Percentiles rank a stretch among this genome's conserved stretches.
phyloP scores from a whole-genome alignment of 2,329 filamentous ascomycete genomes.

The Calonectria pseudoturangicola region DNA sequence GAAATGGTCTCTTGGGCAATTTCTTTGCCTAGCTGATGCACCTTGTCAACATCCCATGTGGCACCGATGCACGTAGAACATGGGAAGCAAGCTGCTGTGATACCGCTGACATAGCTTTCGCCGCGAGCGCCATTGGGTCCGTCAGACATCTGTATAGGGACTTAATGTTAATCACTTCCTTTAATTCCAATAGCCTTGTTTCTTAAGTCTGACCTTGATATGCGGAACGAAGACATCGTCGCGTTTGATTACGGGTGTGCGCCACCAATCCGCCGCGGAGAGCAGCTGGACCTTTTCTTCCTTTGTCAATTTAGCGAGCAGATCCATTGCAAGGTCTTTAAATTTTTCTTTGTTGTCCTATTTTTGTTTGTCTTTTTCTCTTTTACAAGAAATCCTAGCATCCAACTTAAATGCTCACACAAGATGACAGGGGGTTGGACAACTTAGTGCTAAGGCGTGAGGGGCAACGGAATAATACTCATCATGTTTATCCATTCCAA shows the following conservation, averaged over 20 bases:
- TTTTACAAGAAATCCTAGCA: too few species aligned
- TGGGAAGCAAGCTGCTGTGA: constrained; percentile 52
- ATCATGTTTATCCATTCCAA: too few species aligned
- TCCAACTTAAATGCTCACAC: too few species aligned
- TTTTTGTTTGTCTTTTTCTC: too few species aligned
- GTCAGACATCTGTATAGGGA: constrained; percentile 34
- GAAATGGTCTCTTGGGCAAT: constrained; percentile 69
- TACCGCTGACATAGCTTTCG: constrained; percentile 48
- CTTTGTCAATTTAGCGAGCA: background rate
- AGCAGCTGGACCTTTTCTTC: constrained; percentile 14
- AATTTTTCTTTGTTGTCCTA: too few species aligned
- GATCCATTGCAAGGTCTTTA: background rate
- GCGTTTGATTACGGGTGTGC: constrained; percentile 31
- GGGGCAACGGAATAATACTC: too few species aligned
- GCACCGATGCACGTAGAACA: constrained; percentile 67
- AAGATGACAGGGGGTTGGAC: too few species aligned
- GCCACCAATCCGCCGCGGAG: constrained; percentile 38
- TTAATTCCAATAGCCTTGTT: too few species aligned
- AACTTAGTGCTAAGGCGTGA: too few species aligned
- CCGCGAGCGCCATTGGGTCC: constrained; percentile 56
- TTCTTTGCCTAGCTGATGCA: constrained; percentile 66
- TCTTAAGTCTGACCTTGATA: constrained; percentile 28
- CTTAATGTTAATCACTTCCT: too few species aligned
- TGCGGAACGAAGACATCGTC: constrained; percentile 31
- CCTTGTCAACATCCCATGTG: constrained; percentile 62